phyloP scores from a whole-genome alignment of 2,329 filamentous ascomycete species.

The Pseudocercospora fijiensis region DNA sequence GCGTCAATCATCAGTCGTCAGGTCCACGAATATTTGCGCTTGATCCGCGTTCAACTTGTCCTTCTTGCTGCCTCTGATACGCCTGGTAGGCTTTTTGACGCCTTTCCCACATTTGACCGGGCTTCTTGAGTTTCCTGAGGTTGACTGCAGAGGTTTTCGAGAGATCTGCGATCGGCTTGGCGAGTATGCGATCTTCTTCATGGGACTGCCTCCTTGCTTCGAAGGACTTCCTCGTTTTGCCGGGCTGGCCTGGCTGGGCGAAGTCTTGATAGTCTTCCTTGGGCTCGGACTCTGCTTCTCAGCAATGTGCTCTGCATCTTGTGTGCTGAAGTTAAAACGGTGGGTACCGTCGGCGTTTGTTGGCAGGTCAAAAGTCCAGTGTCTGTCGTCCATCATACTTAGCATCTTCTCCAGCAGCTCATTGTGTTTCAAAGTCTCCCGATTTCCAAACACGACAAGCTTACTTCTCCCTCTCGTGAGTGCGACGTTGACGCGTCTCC shows the following conservation, averaged over 20 bases:
- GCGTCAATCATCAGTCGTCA: neutral
- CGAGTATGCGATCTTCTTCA: neutral
- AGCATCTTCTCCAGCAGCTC: slow-evolving; percentile 78
- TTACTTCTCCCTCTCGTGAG: slow-evolving; percentile 93
- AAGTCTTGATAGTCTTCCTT: slow-evolving; percentile 13
- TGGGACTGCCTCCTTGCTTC: neutral
- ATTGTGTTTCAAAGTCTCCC: slow-evolving; percentile 67
- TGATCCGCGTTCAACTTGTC: slow-evolving; percentile 20
- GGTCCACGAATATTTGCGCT: slow-evolving; percentile 32
- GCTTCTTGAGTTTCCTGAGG: slow-evolving; percentile 15
- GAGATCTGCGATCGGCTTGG: neutral
- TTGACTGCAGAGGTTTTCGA: slow-evolving; percentile 11
- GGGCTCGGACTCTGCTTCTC: slow-evolving; percentile 7
- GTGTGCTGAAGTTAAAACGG: slow-evolving; percentile 30
- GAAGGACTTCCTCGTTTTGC: slow-evolving; percentile 13
- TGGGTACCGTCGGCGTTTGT: slow-evolving; percentile 26
- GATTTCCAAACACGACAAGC: slow-evolving; percentile 81
- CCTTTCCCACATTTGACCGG: slow-evolving; percentile 5
- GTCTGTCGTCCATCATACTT: slow-evolving; percentile 68
- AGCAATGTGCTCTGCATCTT: slow-evolving; percentile 22
- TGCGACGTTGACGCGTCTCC: slow-evolving; percentile 91
- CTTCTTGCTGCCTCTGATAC: slow-evolving; percentile 9
- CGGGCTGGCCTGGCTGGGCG: slow-evolving; percentile 16
- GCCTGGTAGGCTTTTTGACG: slow-evolving; percentile 10
- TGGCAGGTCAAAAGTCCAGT: slow-evolving; percentile 75